These are phyloP conservation scores for Jasminum sambac DNA, from an alignment of 257 asterid genomes.

Conservation along the genomic window DNA sequence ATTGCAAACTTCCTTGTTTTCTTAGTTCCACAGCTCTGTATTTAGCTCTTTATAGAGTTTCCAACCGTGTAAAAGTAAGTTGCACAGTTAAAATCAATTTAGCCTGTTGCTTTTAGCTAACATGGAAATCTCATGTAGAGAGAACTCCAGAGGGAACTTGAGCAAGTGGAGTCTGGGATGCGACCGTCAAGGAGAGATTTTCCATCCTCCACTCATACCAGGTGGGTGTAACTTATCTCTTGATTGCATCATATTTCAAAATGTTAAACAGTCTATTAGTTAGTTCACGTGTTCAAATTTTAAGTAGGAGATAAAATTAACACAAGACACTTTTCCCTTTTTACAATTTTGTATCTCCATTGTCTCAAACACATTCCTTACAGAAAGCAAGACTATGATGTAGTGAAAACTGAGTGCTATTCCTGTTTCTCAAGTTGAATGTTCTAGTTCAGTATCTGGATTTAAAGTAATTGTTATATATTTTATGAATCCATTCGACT, in stretches of 20 bases:
- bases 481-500: not conserved
- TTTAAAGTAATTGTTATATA: not conserved
- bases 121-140: constrained; percentile 49
- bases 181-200: constrained; percentile 80
- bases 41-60: constrained; percentile 10
- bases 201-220: constrained; percentile 67
- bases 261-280: constrained; percentile 1
- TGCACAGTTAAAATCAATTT: constrained; percentile 13
- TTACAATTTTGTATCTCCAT: not conserved
- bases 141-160: constrained; percentile 94
- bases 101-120: constrained; percentile 12
- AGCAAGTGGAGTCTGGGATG: constrained; percentile 86
- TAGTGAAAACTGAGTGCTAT: not conserved
- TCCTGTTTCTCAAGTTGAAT: not conserved
- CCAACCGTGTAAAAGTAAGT: constrained; percentile 9
- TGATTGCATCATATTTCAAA: constrained; percentile 17
- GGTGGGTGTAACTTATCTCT: constrained; percentile 44
- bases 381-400: not conserved
- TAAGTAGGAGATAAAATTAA: not conserved
- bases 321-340: not conserved
- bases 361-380: not conserved
- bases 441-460: not conserved
- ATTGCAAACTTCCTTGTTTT: constrained; percentile 10
- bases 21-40: constrained; percentile 7
- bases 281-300: not conserved